These are phyloP conservation scores for Endotrypanum monterogeii DNA, from an alignment of 208 protist species.

Conservation along the genomic window DNA sequence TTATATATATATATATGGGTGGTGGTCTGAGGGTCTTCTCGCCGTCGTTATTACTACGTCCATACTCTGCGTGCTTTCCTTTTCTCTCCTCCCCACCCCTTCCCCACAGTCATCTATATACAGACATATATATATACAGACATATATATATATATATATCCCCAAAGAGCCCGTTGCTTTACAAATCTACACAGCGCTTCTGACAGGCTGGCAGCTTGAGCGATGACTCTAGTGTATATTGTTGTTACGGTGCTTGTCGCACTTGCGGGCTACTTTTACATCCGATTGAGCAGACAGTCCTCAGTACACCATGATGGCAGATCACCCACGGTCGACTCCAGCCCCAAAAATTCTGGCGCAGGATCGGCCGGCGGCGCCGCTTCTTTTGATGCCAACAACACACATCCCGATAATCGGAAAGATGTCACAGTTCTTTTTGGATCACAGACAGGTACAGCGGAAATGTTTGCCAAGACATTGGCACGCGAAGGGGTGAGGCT, in stretches of 20 bases:
- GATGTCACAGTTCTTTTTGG: constrained; percentile 82
- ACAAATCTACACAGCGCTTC: constrained; percentile 1
- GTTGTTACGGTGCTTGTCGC: constrained; percentile 43
- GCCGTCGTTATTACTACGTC: background rate
- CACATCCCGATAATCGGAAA: constrained; percentile 22
- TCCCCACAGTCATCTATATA: background rate
- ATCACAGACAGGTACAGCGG: constrained; percentile 89
- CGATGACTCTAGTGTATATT: constrained; percentile 36
- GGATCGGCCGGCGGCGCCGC: background rate
- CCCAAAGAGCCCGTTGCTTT: constrained; percentile 10
- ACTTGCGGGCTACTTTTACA: constrained; percentile 54
- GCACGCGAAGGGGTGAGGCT: constrained; percentile 68
- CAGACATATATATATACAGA: background rate
- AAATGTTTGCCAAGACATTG: constrained; percentile 90
- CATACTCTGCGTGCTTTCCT: background rate
- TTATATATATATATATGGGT: background rate
- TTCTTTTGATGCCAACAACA: background rate
- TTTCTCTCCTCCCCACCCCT: background rate
- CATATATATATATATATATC: background rate
- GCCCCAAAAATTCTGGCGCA: background rate
- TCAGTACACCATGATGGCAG: background rate
- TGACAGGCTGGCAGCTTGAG: no score
- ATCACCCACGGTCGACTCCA: background rate
- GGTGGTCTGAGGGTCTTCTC: background rate
- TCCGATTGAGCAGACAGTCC: constrained; percentile 35